phyloP scores from a whole-genome alignment of 306 rosid species.

The Leucaena leucocephala region DNA sequence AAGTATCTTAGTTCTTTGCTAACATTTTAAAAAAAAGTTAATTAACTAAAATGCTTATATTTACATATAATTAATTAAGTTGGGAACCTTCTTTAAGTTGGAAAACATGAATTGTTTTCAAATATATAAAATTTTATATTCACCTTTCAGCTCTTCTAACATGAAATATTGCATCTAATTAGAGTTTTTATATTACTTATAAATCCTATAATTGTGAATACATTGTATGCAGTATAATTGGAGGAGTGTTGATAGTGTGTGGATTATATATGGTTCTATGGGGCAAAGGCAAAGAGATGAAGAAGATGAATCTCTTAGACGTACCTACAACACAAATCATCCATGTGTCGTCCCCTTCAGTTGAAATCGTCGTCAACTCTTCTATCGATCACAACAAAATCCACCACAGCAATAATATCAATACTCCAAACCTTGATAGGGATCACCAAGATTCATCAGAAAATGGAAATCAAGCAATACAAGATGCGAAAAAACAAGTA shows the following conservation, averaged over 20 bases:
- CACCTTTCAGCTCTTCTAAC: too few relatives aligned
- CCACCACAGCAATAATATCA: not conserved
- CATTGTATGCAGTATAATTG: conserved; percentile 39
- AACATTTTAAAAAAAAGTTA: too few relatives aligned
- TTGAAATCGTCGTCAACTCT: conserved; percentile 3
- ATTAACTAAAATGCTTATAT: too few relatives aligned
- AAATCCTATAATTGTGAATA: not conserved
- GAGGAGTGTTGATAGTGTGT: conserved; percentile 42
- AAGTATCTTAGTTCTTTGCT: too few relatives aligned
- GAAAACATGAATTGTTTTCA: too few relatives aligned
- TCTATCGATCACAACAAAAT: not conserved
- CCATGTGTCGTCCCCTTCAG: not conserved
- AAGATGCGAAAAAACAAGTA: not conserved
- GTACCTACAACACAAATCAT: not conserved
- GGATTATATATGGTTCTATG: conserved; percentile 53
- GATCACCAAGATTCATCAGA: not conserved
- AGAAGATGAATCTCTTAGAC: conserved; percentile 5
- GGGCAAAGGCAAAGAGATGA: conserved; percentile 54
- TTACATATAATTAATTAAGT: too few relatives aligned
- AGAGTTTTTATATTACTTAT: not conserved
- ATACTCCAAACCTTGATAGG: not conserved
- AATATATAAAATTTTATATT: too few relatives aligned
- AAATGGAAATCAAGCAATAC: not conserved
- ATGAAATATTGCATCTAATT: too few relatives aligned
- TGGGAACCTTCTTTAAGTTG: too few relatives aligned